Evolutionary conservation across 306 rosid species (phyloP).

Genomic region (Lupinus albus): DNA sequence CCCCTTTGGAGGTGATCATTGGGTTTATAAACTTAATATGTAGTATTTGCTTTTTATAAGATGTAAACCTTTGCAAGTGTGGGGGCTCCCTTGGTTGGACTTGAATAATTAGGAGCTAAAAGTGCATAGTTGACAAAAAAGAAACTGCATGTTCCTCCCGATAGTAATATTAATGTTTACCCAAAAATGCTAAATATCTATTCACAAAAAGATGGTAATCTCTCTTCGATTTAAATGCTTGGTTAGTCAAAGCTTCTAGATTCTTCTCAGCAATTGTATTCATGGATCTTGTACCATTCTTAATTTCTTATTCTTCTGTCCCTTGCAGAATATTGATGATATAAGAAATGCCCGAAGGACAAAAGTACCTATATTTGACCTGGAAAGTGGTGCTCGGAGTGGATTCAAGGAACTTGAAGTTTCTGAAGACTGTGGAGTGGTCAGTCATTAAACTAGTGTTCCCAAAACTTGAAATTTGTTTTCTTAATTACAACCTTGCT

Average conservation of each 20-base stretch:
- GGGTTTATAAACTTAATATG: neutral
- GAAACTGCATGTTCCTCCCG: neutral
- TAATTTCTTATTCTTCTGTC: conserved; percentile 41
- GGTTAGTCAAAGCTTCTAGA: conserved; percentile 29
- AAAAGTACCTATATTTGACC: conserved; percentile 87
- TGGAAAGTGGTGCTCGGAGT: conserved; percentile 94
- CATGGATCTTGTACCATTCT: conserved; percentile 35
- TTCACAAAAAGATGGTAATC: conserved; percentile 4
- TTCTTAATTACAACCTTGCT: conserved; percentile 15
- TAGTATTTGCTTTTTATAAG: neutral
- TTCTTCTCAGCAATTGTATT: conserved; percentile 29
- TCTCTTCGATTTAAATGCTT: conserved; percentile 35
- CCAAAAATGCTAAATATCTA: conserved; percentile 4
- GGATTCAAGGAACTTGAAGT: conserved; percentile 94
- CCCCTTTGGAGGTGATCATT: conserved; percentile 1
- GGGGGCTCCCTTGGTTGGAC: neutral
- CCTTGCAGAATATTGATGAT: conserved; percentile 87
- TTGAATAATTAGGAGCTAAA: no score
- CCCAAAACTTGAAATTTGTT: conserved; percentile 32
- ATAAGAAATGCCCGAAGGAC: conserved; percentile 81
- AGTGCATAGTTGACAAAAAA: no score
- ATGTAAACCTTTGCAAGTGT: neutral
- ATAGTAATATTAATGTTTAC: conserved; percentile 21
- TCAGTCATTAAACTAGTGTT: conserved; percentile 51
- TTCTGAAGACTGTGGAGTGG: conserved; percentile 99